phyloP scores from a whole-genome alignment of 148 eudicot genomes.

The Silene conica region DNA sequence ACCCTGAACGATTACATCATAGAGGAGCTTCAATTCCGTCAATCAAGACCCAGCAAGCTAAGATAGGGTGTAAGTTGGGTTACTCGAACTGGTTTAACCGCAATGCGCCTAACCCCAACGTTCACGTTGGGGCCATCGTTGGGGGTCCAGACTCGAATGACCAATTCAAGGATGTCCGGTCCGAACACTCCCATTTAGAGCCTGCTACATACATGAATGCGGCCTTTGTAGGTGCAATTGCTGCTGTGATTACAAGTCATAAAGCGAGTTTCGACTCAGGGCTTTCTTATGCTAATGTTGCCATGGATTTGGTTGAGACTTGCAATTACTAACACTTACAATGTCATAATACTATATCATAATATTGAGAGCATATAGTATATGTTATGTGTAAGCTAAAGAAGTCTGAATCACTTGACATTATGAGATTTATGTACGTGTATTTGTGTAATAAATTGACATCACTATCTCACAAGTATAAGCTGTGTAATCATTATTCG shows the following conservation, averaged over 20 bases:
- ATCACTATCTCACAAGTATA: too few species aligned
- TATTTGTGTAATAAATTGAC: too few species aligned
- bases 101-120: slow-evolving; percentile 56
- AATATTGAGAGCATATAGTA: too few species aligned
- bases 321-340: too few species aligned
- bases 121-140: slow-evolving; percentile 70
- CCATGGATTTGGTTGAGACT: too few species aligned
- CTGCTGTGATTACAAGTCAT: slow-evolving; percentile 32
- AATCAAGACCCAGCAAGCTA: slow-evolving; percentile 29
- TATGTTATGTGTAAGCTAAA: too few species aligned
- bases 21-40: slow-evolving; percentile 87
- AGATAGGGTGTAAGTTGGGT: slow-evolving; percentile 62
- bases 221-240: slow-evolving; percentile 63
- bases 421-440: too few species aligned
- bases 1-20: slow-evolving; percentile 67
- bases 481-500: too few species aligned
- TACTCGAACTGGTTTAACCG: slow-evolving; percentile 52
- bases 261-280: slow-evolving; percentile 12
- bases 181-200: slow-evolving; percentile 59
- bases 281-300: too few species aligned
- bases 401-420: too few species aligned
- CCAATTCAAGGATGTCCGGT: slow-evolving; percentile 54
- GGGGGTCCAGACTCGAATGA: slow-evolving; percentile 81
- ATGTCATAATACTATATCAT: too few species aligned
- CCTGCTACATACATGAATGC: slow-evolving; percentile 79